Conservation (phyloP, 1,284 basidiomycete species). For the Kwoniella shivajii region DNA sequence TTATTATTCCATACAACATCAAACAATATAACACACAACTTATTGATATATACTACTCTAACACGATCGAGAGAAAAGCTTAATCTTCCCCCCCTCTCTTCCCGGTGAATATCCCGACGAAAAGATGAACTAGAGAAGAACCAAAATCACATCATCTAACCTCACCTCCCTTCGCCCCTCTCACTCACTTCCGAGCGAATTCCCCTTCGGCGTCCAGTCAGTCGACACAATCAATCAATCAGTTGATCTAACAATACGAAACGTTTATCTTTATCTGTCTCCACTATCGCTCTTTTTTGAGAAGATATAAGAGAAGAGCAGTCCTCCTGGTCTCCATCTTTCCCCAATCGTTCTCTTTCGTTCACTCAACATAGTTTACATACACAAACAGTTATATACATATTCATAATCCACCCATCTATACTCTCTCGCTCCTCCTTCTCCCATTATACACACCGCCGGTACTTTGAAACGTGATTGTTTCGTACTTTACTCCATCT, state of each 20-base stretch:
- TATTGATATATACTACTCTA: too few species aligned
- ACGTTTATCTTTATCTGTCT: too few species aligned
- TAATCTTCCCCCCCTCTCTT: not conserved
- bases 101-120: not conserved
- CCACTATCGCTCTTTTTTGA: not conserved
- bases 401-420: not conserved
- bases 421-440: not conserved
- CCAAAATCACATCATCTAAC: constrained; percentile 1
- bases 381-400: not conserved
- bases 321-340: not conserved
- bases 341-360: not conserved
- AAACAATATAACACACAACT: constrained; percentile 6
- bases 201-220: not conserved
- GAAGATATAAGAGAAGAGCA: not conserved
- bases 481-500: not conserved
- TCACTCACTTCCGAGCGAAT: not conserved
- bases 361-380: not conserved
- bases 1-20: not conserved
- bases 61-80: too few species aligned
- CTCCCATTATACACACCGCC: constrained; percentile 4
- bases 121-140: not conserved
- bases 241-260: constrained; percentile 4
- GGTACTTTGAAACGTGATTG: constrained; percentile 20
- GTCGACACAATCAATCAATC: not conserved
- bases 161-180: not conserved